A percentile compares a stretch with the other conserved stretches of the same genome.
These are phyloP conservation scores for Pyrus betulifolia DNA, from an alignment of 306 rosid species.

Conservation along the genomic window DNA sequence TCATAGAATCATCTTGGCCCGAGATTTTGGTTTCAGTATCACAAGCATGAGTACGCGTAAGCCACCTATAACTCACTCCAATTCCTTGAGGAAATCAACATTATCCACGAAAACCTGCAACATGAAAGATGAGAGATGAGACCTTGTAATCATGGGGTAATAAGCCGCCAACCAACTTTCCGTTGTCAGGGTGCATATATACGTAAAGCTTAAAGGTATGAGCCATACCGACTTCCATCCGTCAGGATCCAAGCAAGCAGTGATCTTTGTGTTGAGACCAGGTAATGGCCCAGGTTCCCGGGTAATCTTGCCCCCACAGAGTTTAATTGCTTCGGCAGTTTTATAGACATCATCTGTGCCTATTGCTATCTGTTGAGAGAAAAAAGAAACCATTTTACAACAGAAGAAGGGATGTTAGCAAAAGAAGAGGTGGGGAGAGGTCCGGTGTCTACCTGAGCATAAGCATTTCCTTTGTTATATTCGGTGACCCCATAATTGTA, in stretches of 20 bases:
- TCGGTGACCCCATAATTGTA: conserved; percentile 82
- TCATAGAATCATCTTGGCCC: conserved; percentile 15
- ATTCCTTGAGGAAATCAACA: conserved; percentile 65
- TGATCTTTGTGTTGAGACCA: conserved; percentile 70
- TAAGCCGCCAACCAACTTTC: background rate
- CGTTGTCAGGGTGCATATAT: background rate
- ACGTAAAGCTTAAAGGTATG: background rate
- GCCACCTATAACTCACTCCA: conserved; percentile 40
- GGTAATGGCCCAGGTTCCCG: conserved; percentile 91
- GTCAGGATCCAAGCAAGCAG: conserved; percentile 88
- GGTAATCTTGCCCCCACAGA: conserved; percentile 74
- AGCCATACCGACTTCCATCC: conserved; percentile 91
- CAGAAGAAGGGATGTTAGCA: background rate
- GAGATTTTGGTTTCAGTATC: conserved; percentile 12
- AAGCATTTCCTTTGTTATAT: conserved; percentile 78
- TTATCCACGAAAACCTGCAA: conserved; percentile 94
- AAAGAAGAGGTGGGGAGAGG: background rate
- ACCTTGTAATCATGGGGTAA: background rate
- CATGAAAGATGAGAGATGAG: background rate
- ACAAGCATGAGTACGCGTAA: conserved; percentile 9
- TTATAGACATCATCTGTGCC: conserved; percentile 88
- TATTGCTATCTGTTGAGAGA: conserved; percentile 59
- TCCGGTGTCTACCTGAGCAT: conserved; percentile 63
- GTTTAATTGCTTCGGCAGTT: conserved; percentile 89
- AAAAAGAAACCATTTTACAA: conserved; percentile 9